Evolutionary conservation across 2,329 filamentous ascomycete genomes (phyloP).

Genomic region (Corniculantispora saksenae): DNA sequence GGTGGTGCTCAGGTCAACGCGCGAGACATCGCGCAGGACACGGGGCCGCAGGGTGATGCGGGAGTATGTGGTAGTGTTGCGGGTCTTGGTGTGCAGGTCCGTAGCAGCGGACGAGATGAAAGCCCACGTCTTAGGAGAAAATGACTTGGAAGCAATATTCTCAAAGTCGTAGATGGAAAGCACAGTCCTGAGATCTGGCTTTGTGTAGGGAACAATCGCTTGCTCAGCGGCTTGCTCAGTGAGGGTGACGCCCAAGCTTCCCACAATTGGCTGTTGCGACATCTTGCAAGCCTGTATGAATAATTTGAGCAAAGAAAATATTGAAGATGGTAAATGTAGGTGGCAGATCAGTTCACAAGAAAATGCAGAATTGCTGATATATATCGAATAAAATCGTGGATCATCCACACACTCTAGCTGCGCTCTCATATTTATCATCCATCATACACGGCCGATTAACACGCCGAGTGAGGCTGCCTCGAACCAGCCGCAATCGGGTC

Average conservation of each 20-base stretch:
- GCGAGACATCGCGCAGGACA: slow-evolving; percentile 56
- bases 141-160: slow-evolving; percentile 52
- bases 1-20: slow-evolving; percentile 49
- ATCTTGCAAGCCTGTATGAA: background rate
- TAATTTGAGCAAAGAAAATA: background rate
- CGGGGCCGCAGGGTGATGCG: slow-evolving; percentile 61
- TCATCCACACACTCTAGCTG: background rate
- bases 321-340: background rate
- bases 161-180: slow-evolving; percentile 55
- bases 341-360: background rate
- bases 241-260: background rate
- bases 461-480: background rate
- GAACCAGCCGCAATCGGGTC: background rate
- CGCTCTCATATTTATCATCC: background rate
- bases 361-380: background rate
- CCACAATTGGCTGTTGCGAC: background rate
- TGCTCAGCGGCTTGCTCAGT: background rate
- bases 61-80: slow-evolving; percentile 56
- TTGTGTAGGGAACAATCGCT: background rate
- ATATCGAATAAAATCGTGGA: background rate
- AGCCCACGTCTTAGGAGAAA: slow-evolving; percentile 67
- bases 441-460: background rate
- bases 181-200: background rate
- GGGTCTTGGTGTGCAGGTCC: slow-evolving; percentile 56
- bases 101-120: slow-evolving; percentile 69